These are phyloP conservation scores for Bidens hawaiensis DNA, from an alignment of 140 eudicot species.

Conservation along the genomic window DNA sequence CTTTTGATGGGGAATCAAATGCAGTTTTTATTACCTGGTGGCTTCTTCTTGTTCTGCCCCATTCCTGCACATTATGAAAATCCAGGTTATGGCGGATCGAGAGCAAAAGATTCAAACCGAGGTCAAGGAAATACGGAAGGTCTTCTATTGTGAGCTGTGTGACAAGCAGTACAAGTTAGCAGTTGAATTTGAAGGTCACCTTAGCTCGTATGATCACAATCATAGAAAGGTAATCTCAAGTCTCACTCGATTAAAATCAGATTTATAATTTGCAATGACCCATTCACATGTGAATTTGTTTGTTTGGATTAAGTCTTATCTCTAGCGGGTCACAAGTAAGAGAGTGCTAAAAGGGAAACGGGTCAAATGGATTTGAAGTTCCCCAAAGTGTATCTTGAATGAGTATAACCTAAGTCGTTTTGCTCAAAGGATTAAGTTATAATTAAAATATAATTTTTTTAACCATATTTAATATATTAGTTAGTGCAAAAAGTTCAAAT, in stretches of 20 bases:
- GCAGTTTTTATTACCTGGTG: conserved; percentile 99
- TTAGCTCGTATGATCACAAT: conserved; percentile 97
- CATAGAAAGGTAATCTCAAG: conserved; percentile 69
- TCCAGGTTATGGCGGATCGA: conserved; percentile 99
- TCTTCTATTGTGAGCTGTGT: conserved; percentile 92
- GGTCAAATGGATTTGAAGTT: neutral
- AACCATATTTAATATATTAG: neutral
- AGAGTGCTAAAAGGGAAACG: neutral
- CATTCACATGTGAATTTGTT: neutral
- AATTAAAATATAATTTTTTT: neutral
- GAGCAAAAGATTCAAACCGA: conserved; percentile 93
- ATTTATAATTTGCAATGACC: neutral
- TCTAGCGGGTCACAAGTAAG: neutral
- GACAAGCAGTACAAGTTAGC: conserved; percentile 99
- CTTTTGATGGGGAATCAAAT: conserved; percentile 73
- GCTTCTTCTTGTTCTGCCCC: conserved; percentile 73
- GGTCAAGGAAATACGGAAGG: conserved; percentile 92
- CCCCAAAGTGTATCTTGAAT: neutral
- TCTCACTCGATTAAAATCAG: neutral
- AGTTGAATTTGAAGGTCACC: conserved; percentile 95
- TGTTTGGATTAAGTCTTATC: neutral
- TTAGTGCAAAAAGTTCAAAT: neutral
- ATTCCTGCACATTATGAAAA: conserved; percentile 96
- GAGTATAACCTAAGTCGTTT: neutral
- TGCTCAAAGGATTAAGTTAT: neutral